Base-by-base conservation (phyloP, 441 rosid genomes). In the Sinapis alba region DNA sequence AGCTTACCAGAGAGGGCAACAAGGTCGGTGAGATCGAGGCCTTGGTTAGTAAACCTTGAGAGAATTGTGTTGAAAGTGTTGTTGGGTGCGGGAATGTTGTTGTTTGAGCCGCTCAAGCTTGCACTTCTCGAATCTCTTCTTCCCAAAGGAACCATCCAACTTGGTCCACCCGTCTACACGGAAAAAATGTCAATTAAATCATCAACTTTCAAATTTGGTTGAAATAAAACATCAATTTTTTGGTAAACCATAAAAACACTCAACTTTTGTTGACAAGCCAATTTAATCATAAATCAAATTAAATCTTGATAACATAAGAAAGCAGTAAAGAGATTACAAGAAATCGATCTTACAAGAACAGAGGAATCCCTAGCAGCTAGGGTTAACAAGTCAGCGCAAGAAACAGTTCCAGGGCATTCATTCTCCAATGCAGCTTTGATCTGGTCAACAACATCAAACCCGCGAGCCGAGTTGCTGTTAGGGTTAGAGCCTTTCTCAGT, bases 361-460 rank as follows among this genome's bases (percentile, higher is more conserved):
- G 97, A 89, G 26, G 99, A 93, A 60, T 93, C 98, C 83, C 99
- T 89, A 68, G 98, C 98, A 43, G 90, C 95, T 65, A 96, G 62
- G 60, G 98, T 84, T 75, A 96, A 5, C 11, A 81, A 80, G 43
- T 96, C 98, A 43, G 99, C 97, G 53, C 98, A 96, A 53, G 99
- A 96, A 19, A 96, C 97, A 1, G 80, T 89, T 5, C 73, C 30
- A 53, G 97, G 97, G 64, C 99, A 91, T 81, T 80, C 91, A 71
- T 83, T 82, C 74, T 93, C 99, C 3, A 93, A 58, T 43, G 89
- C 94, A 76, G 86, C 71, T 79, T 96, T 96, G 72, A 96, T 88
- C 68, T 85, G 81, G 30, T 96, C 97, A 21, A 96, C 54, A 24
- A 93, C 94, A 82, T 96, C 97, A 41, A 87, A 93, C 13, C 97